These are phyloP conservation scores for Diaporthe vexans DNA, from an alignment of 2,329 filamentous ascomycete species.

Conservation along the genomic window DNA sequence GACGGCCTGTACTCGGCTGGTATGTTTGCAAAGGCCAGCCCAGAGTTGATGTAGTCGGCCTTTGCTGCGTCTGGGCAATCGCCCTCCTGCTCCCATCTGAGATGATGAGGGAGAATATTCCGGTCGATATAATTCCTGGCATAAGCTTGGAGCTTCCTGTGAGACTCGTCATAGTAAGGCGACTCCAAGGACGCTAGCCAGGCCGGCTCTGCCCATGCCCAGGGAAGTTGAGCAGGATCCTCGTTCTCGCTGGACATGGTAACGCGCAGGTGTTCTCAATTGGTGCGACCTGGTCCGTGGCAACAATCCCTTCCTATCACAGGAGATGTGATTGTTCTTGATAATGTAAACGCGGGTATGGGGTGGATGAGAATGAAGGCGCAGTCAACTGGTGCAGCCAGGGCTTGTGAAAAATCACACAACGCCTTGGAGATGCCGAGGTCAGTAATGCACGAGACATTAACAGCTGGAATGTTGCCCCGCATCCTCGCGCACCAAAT, in stretches of 20 bases:
- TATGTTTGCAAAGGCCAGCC: constrained; percentile 49
- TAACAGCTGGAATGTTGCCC: neutral
- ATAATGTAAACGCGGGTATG: too few species aligned
- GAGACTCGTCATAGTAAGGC: constrained; percentile 74
- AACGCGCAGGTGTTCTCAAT: neutral
- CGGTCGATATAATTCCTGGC: constrained; percentile 70
- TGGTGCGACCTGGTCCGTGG: neutral
- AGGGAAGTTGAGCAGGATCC: constrained; percentile 39
- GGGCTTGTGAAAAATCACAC: neutral
- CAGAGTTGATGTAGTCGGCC: constrained; percentile 51
- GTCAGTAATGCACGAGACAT: neutral
- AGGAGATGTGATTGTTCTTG: neutral
- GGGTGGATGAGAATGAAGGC: neutral
- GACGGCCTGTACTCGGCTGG: constrained; percentile 55
- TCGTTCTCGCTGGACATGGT: neutral
- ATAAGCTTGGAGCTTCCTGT: constrained; percentile 68
- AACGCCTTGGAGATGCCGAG: constrained; percentile 9
- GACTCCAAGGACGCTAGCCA: constrained; percentile 46
- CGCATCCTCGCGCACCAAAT: constrained; percentile 10
- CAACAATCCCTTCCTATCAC: neutral
- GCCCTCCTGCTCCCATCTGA: constrained; percentile 73
- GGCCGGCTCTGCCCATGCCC: constrained; percentile 47
- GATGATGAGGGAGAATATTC: constrained; percentile 67
- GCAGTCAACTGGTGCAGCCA: neutral
- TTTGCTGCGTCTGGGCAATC: constrained; percentile 60